Base-by-base conservation (phyloP, 257 asterid species). In the Fraxinus quadrangulata region DNA sequence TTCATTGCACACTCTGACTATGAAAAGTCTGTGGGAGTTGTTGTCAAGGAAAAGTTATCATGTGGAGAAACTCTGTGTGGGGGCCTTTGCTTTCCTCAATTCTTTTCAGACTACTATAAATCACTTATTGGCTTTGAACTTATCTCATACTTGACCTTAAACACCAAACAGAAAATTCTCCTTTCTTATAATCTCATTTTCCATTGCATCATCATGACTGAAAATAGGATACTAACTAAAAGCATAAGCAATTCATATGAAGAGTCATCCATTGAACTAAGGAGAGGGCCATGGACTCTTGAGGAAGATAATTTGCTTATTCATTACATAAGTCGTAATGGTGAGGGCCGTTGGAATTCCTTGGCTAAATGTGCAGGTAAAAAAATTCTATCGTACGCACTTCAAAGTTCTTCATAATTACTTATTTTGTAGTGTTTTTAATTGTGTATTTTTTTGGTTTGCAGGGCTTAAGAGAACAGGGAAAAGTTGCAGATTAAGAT, bases 271-370 rank as follows among this genome's bases (percentile, higher is more conserved):
- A 77, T 70, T 78, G 91, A 87, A 81, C 68, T 89, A 6, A 86
- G 98, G 81, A 92, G 90, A 86, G 98, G 98, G 73, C 96, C 97
- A 78, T 94, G 98, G 98, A 92, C 96, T 12, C 88, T 84, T 42
- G 98, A 94, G 31, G 98, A 94, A 88, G 98, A 94, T 79, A 87
- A 88, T 67, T 93, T 94, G 75, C 96, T 94, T 34, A 87, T 84
- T 77, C 89, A 87, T 19, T 89, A 81, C 61, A 85, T 94, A 31
- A 72, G 86, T 63, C 83, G 77, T 72, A 88, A 89, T 72, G 94
- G 96, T 4, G 98, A 92, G 90, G 98, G 98, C 54, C 90, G 93
- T 23, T 94, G 98, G 97, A 92, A 89, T 82, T 84, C 88, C 54
- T 77, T 85, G 6, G 96, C 96, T 74, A 89, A 89, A 79, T 84